Evolutionary conservation across 2,329 filamentous ascomycete genomes (phyloP).

Genomic region (Didymella sp.): DNA sequence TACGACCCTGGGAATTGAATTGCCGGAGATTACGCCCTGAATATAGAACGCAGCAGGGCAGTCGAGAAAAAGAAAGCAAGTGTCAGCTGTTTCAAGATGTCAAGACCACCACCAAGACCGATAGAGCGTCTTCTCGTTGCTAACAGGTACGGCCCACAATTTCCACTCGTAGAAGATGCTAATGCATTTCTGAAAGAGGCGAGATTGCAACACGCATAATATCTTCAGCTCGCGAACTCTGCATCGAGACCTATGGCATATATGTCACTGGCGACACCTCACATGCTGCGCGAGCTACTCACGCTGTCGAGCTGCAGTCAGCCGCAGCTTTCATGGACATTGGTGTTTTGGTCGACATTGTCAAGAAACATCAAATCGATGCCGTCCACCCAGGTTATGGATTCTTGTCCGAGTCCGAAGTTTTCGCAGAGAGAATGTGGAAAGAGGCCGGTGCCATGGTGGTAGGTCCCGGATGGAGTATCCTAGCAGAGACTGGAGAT

Average conservation of each 20-base stretch:
- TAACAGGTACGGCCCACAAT: constrained; percentile 54
- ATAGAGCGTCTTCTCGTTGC: constrained; percentile 62
- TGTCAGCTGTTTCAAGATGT: constrained; percentile 22
- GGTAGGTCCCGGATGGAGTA: constrained; percentile 64
- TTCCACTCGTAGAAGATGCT: neutral
- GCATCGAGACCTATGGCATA: constrained; percentile 62
- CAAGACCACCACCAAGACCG: constrained; percentile 36
- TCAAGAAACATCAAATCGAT: constrained; percentile 60
- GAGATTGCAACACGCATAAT: constrained; percentile 70
- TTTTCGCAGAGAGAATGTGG: constrained; percentile 60
- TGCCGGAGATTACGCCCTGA: neutral
- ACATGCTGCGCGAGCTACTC: constrained; percentile 60
- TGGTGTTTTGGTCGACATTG: constrained; percentile 56
- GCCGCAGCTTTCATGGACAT: constrained; percentile 63
- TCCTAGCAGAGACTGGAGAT: constrained; percentile 63
- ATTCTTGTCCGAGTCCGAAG: constrained; percentile 65
- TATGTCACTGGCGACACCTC: constrained; percentile 63
- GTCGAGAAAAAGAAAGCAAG: neutral
- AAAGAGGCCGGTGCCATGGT: constrained; percentile 58
- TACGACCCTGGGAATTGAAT: neutral
- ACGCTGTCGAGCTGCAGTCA: constrained; percentile 60
- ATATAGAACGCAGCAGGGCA: neutral
- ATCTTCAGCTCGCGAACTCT: constrained; percentile 65
- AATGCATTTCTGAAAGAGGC: constrained; percentile 53
- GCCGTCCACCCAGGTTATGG: constrained; percentile 67